Evolutionary conservation across 2,329 filamentous ascomycete genomes (phyloP).

Genomic region (Leptodontidium sp.): DNA sequence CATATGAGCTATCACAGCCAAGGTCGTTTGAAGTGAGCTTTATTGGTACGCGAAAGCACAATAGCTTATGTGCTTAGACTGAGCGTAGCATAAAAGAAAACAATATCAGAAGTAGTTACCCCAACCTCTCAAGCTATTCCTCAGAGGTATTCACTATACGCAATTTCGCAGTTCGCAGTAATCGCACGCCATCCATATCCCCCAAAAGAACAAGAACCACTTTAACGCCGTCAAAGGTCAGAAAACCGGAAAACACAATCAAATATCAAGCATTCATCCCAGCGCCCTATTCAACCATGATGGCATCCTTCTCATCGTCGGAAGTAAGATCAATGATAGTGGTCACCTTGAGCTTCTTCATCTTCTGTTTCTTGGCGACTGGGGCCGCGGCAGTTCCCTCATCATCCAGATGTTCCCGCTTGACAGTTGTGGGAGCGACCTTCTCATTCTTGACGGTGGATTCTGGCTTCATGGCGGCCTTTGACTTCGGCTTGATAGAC

Average conservation of each 20-base stretch:
- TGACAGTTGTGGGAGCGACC: neutral
- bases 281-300: neutral
- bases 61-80: neutral
- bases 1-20: too few species aligned
- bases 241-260: neutral
- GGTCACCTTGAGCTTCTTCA: neutral
- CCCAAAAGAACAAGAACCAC: neutral
- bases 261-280: neutral
- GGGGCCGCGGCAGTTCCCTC: neutral
- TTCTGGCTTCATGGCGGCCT: neutral
- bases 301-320: neutral
- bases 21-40: neutral
- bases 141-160: neutral
- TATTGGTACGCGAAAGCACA: neutral
- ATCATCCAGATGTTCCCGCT: neutral
- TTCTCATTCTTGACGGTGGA: too few species aligned
- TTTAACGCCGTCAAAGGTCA: neutral
- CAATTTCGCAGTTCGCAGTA: neutral
- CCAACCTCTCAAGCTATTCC: neutral
- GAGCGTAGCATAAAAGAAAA: neutral
- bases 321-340: neutral
- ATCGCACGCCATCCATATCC: neutral
- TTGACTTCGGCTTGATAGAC: neutral
- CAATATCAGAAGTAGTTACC: neutral
- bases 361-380: neutral